Evolutionary conservation across 306 rosid genomes (phyloP).

Genomic region (Prunus fruticosa): DNA sequence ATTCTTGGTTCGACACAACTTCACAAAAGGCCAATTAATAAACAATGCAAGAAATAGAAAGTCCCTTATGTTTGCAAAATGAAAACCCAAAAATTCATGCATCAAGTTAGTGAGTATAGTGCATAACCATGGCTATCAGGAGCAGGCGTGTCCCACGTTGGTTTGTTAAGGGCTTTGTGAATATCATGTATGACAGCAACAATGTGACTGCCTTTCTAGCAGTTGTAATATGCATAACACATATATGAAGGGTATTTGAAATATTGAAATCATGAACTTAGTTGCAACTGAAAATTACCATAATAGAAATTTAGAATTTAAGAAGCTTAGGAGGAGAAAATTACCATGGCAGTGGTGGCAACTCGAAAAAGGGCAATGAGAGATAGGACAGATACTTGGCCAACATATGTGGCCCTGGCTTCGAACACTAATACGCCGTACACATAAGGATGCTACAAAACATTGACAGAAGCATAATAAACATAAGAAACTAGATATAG

Average conservation of each 20-base stretch:
- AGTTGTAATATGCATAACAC: conserved; percentile 23
- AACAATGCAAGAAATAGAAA: too few species aligned
- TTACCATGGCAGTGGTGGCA: conserved; percentile 61
- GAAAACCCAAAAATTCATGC: too few species aligned
- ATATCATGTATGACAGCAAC: conserved; percentile 45
- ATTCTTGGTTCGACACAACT: too few species aligned
- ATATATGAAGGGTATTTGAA: too few species aligned
- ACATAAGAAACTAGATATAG: not conserved
- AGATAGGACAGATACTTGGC: conserved; percentile 47
- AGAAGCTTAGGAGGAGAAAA: not conserved
- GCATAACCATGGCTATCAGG: conserved; percentile 43
- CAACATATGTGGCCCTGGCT: too few species aligned
- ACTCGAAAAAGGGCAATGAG: conserved; percentile 57
- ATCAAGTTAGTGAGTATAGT: too few species aligned
- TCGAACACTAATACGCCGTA: too few species aligned
- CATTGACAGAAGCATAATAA: not conserved
- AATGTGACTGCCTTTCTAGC: too few species aligned
- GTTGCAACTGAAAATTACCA: too few species aligned
- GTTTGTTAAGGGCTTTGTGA: conserved; percentile 63
- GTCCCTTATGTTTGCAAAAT: too few species aligned
- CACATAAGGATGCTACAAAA: conserved; percentile 56
- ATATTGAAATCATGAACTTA: too few species aligned
- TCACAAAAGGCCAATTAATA: too few species aligned
- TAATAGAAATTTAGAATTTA: not conserved
- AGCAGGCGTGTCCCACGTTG: conserved; percentile 57